Evolutionary conservation across 2,329 filamentous ascomycete species (phyloP).

Genomic region (Fusarium setosum): DNA sequence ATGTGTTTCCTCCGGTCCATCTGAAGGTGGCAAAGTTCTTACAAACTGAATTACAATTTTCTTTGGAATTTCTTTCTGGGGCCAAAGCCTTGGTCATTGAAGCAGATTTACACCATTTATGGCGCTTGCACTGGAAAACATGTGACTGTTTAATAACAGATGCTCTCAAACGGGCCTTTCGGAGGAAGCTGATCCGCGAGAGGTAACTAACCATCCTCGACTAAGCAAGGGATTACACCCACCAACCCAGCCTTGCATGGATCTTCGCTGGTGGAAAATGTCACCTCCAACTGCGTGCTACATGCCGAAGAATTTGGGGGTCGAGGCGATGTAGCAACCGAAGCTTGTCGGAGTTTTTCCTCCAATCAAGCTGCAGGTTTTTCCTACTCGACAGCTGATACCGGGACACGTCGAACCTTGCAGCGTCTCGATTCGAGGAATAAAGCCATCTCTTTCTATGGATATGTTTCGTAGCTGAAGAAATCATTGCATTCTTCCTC

Average conservation of each 20-base stretch:
- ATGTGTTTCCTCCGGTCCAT: too few species aligned
- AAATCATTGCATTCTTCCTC: neutral
- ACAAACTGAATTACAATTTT: too few species aligned
- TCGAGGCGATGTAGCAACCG: neutral
- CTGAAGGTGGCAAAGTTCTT: too few species aligned
- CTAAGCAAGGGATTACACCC: neutral
- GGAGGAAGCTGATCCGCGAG: slow-evolving; percentile 4
- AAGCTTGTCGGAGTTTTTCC: neutral
- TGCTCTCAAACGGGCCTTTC: neutral
- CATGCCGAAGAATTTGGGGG: too few species aligned
- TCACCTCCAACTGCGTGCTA: neutral
- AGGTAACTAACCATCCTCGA: neutral
- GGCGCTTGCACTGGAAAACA: neutral
- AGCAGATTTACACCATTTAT: too few species aligned
- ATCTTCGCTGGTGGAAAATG: neutral
- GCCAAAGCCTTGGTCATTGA: too few species aligned
- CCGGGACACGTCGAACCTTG: neutral
- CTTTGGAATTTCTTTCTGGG: too few species aligned
- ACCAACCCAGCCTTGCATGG: neutral
- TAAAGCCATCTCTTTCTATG: neutral
- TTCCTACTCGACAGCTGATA: neutral
- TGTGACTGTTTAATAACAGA: neutral
- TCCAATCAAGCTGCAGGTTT: neutral
- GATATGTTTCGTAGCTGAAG: neutral
- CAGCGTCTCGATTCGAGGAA: slow-evolving; percentile 6